Evolutionary conservation across 768 basidiomycete genomes (phyloP), one percentile per base, ranked within the genome.

Genomic region (Podaxis sp.): DNA sequence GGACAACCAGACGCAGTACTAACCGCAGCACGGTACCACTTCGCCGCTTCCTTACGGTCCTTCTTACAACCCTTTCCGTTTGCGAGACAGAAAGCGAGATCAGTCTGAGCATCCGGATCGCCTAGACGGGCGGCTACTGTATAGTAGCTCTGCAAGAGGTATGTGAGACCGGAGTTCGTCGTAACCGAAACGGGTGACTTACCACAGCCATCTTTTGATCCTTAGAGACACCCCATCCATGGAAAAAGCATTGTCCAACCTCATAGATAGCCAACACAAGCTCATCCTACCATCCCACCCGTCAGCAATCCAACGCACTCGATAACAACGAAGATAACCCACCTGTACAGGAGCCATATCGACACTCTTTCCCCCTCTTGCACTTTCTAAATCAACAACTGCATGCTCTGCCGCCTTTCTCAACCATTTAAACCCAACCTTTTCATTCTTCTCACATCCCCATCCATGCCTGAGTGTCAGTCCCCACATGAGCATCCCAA

Each of bases 401-500:
- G 93, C 93, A 54, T 78, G 76, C 74, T 95, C 92, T 7, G 93
- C 93, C 3, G 95, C 94, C 63, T 84, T 84, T 63, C 85, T 82
- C 65, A 96, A 75, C 92, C 93, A 96, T 69, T 83, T 84, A 75
- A 95, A 96, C 8, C 86, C 94, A 42, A 78, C 75, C 72, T 82
- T 85, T 73, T 95, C 92, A 68, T 93, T 86, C 81, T 90, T 88
- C 71, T 81, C 76, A 66, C 87, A 87, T 2, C 94, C 95, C 94
- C 95, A 96, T 1, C 93, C 94, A 71, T 94, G 92, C 57, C 94
- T 79, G 68, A 95, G 76, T 33, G 92, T 80, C 46, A 96, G 76
- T 0, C 94, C 95, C 84, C 90, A 95, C 91, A 96, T 93, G 63
- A 96, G 74, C 93, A 95, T 95, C 17, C 95, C 95, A 3, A 93